Conservation (phyloP, 1,139 yeast genomes). For the Yamadazyma trypodendri region DNA sequence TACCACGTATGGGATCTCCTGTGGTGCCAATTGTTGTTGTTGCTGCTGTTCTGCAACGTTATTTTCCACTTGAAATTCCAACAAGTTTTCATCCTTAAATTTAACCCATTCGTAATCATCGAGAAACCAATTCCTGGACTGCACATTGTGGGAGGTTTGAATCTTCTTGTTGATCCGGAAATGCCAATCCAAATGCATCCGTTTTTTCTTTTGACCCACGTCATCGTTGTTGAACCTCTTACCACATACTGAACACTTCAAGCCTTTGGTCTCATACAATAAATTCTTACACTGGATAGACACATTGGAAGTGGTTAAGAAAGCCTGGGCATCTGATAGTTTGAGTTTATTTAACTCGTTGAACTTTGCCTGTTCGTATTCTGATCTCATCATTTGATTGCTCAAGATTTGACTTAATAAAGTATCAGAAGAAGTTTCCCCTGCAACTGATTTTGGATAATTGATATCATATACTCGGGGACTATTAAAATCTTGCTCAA, state of each 20-base stretch:
- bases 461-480: slow-evolving; percentile 36
- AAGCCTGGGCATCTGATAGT: slow-evolving; percentile 33
- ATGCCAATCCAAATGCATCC: slow-evolving; percentile 91
- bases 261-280: slow-evolving; percentile 62
- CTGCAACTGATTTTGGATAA: slow-evolving; percentile 27
- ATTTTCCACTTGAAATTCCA: slow-evolving; percentile 31
- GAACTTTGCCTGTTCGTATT: slow-evolving; percentile 30
- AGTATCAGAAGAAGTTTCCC: slow-evolving; percentile 21
- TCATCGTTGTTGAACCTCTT: slow-evolving; percentile 70
- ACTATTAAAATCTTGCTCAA: slow-evolving; percentile 45
- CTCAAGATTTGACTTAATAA: slow-evolving; percentile 35
- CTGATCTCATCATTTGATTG: slow-evolving; percentile 25
- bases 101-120: slow-evolving; percentile 72
- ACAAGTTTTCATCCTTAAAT: slow-evolving; percentile 60
- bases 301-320: slow-evolving; percentile 35
- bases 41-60: slow-evolving; percentile 10
- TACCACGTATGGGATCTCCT: slow-evolving; percentile 46
- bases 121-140: slow-evolving; percentile 82
- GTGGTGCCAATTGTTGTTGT: slow-evolving; percentile 9
- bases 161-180: slow-evolving; percentile 84
- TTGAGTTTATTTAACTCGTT: slow-evolving; percentile 29
- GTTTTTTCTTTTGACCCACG: slow-evolving; percentile 53
- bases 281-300: slow-evolving; percentile 28
- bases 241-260: slow-evolving; percentile 89
- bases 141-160: slow-evolving; percentile 45